phyloP scores from a whole-genome alignment of 1,284 basidiomycete genomes.

The Moniliophthora roreri region DNA sequence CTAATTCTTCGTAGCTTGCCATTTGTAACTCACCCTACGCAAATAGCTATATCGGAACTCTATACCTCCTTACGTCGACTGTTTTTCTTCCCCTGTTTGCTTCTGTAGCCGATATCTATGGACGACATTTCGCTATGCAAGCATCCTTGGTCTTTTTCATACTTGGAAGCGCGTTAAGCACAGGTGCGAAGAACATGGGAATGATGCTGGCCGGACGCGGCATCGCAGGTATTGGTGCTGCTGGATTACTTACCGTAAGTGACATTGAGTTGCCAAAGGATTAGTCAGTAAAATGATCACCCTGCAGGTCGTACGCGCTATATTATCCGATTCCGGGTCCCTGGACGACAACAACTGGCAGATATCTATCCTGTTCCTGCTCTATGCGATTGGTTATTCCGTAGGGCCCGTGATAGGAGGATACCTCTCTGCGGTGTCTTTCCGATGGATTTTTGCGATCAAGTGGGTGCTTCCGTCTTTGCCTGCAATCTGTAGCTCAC shows the following conservation, averaged over 20 bases:
- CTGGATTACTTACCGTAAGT: conserved; percentile 44
- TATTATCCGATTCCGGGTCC: conserved; percentile 43
- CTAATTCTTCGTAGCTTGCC: too few species aligned
- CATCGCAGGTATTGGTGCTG: conserved; percentile 46
- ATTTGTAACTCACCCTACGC: conserved; percentile 15
- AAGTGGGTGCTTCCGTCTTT: conserved; percentile 34
- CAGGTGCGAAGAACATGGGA: conserved; percentile 39
- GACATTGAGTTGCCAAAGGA: conserved; percentile 31
- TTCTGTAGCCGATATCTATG: conserved; percentile 38
- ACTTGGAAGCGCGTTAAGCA: conserved; percentile 45
- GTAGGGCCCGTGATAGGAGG: conserved; percentile 49
- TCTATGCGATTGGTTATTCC: conserved; percentile 44
- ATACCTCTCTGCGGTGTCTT: conserved; percentile 35
- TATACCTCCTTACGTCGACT: conserved; percentile 42
- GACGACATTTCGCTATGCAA: conserved; percentile 46
- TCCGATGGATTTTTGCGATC: conserved; percentile 56
- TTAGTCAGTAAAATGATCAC: background rate
- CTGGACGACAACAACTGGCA: conserved; percentile 44
- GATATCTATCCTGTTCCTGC: conserved; percentile 37
- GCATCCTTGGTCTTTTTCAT: conserved; percentile 43
- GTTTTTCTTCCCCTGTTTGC: conserved; percentile 53
- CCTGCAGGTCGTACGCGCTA: conserved; percentile 40
- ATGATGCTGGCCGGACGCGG: conserved; percentile 45
- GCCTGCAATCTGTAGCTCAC: background rate
- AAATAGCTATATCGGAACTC: conserved; percentile 38